These are phyloP conservation scores for Cladosporium cucumerinum DNA, from an alignment of 2,329 filamentous ascomycete species.

Conservation along the genomic window DNA sequence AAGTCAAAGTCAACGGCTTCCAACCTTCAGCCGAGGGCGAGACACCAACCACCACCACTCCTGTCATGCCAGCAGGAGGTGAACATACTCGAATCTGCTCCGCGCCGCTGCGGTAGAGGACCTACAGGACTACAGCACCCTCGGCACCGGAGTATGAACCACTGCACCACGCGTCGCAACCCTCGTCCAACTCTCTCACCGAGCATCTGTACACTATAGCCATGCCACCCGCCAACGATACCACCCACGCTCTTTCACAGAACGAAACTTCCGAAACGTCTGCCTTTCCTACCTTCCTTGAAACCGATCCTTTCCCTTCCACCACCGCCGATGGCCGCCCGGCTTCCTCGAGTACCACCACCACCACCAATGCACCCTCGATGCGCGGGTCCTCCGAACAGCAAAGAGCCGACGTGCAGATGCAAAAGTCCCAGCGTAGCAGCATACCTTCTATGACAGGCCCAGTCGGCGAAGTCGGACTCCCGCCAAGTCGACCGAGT, in stretches of 20 bases:
- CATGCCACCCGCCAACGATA: constrained; percentile 2
- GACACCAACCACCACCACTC: not conserved
- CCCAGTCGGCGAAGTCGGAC: constrained; percentile 46
- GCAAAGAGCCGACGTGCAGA: constrained; percentile 19
- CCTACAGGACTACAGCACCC: not conserved
- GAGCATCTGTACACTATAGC: constrained; percentile 7
- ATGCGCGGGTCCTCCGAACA: constrained; percentile 19
- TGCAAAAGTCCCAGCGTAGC: constrained; percentile 17
- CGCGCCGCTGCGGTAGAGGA: constrained; percentile 5
- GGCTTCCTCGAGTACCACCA: constrained; percentile 20
- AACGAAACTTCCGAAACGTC: constrained; percentile 12
- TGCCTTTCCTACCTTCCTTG: constrained; percentile 30
- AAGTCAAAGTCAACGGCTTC: not conserved
- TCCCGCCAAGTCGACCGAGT: constrained; percentile 46
- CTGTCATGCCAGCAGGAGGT: not conserved
- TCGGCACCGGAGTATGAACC: not conserved
- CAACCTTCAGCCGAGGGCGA: not conserved
- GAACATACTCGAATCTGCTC: not conserved
- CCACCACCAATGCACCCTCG: constrained; percentile 24
- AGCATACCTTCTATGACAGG: constrained; percentile 39
- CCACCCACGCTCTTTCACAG: constrained; percentile 5
- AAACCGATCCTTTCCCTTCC: constrained; percentile 26
- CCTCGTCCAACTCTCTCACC: not conserved
- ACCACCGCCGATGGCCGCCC: constrained; percentile 20
- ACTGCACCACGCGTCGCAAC: not conserved